Evolutionary conservation across 2,329 filamentous ascomycete species (phyloP).

Genomic region (Neofusicoccum parvum): DNA sequence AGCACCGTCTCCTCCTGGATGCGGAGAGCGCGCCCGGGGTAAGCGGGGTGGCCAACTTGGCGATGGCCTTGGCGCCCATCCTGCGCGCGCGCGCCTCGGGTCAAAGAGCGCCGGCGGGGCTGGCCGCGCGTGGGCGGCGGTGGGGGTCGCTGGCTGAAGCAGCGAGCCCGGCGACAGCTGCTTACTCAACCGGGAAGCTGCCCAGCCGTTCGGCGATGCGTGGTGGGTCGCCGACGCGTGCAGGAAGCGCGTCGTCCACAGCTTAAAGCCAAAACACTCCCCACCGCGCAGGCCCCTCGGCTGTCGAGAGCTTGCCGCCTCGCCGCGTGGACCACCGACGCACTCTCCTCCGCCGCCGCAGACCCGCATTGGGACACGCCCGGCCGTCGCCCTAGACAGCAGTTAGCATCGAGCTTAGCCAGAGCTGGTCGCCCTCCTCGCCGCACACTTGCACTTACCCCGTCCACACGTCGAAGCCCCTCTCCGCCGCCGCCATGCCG

Average conservation of each 20-base stretch:
- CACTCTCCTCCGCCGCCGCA: not conserved
- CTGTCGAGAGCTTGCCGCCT: not conserved
- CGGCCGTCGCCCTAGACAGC: not conserved
- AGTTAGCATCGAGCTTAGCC: not conserved
- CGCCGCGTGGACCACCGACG: not conserved
- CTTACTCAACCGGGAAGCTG: slow-evolving; percentile 2
- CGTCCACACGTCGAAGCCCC: not conserved
- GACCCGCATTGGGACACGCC: not conserved
- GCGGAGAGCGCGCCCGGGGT: slow-evolving; percentile 6
- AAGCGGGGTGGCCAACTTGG: not conserved
- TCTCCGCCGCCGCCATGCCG: slow-evolving; percentile 40
- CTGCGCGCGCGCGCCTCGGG: slow-evolving; percentile 9
- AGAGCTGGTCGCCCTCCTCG: not conserved
- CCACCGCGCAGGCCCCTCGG: not conserved
- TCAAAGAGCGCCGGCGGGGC: slow-evolving; percentile 17
- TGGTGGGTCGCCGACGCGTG: not conserved
- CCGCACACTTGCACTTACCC: not conserved
- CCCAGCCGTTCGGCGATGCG: not conserved
- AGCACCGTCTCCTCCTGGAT: not conserved
- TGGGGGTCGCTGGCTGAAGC: not conserved
- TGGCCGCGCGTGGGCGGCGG: not conserved
- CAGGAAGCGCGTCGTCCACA: not conserved
- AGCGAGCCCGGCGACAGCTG: not conserved
- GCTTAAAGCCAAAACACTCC: slow-evolving; percentile 6
- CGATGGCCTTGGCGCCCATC: slow-evolving; percentile 1